Evolutionary conservation across 257 asterid species (phyloP).

Genomic region (Solanum ahanhuiri): DNA sequence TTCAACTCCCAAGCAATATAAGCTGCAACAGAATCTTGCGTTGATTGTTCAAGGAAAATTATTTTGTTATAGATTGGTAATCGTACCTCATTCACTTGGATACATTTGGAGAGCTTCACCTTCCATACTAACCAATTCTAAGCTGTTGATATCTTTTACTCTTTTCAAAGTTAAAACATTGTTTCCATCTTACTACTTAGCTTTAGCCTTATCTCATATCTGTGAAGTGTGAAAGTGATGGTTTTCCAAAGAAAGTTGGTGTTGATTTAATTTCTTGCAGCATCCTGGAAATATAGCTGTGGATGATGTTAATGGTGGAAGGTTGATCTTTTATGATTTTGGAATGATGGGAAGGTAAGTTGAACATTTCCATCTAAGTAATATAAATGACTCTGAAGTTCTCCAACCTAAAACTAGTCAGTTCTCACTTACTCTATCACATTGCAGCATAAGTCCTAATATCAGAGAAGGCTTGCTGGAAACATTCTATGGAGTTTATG

Average conservation of each 20-base stretch:
- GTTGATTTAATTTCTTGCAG: slow-evolving; percentile 22
- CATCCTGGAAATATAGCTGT: slow-evolving; percentile 93
- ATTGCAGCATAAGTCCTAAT: slow-evolving; percentile 75
- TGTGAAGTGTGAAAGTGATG: neutral
- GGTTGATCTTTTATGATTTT: slow-evolving; percentile 83
- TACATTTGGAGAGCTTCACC: neutral
- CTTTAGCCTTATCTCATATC: neutral
- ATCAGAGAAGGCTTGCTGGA: slow-evolving; percentile 84
- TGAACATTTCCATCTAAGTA: neutral
- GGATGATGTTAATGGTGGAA: slow-evolving; percentile 81
- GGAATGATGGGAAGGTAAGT: slow-evolving; percentile 94
- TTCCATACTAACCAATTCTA: neutral
- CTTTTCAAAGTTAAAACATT: neutral
- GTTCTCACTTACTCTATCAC: slow-evolving; percentile 1
- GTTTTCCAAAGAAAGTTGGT: neutral
- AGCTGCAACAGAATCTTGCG: neutral
- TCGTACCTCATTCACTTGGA: neutral
- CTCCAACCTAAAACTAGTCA: neutral
- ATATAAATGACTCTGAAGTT: neutral
- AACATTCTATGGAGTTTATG: slow-evolving; percentile 86
- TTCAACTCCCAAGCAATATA: neutral
- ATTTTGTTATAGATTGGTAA: neutral
- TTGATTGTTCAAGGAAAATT: neutral
- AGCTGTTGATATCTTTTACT: neutral
- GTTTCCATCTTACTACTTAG: neutral